Conservation (phyloP, 306 rosid species). For the Inga leiocalycina region DNA sequence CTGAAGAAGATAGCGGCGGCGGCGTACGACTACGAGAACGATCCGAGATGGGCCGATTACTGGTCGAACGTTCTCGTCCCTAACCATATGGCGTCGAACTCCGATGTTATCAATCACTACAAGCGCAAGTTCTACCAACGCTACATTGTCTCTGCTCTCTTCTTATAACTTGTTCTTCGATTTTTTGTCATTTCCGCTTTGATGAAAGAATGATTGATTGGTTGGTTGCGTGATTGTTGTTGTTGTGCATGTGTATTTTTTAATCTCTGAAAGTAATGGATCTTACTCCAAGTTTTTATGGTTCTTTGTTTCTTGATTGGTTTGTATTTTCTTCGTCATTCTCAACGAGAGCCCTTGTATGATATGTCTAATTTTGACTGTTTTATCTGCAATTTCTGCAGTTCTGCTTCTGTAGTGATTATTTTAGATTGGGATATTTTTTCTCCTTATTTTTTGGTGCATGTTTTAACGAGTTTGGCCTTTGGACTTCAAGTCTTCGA, state of each 20-base stretch:
- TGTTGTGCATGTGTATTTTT: not conserved
- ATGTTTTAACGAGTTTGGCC: not conserved
- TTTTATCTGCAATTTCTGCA: not conserved
- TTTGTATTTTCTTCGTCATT: not conserved
- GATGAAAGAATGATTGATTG: not conserved
- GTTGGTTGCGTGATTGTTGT: not conserved
- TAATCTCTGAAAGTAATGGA: not conserved
- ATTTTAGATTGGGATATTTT: not conserved
- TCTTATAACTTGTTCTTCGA: not conserved
- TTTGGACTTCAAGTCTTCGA: not conserved
- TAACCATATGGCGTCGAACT: conserved; percentile 63
- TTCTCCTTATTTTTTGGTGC: not conserved
- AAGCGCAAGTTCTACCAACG: conserved; percentile 96
- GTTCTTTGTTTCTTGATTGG: not conserved
- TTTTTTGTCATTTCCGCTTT: not conserved
- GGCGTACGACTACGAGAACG: conserved; percentile 86
- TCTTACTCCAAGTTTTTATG: not conserved
- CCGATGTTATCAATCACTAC: conserved; percentile 75
- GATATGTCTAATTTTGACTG: not conserved
- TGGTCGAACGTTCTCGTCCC: conserved; percentile 94
- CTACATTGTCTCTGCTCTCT: conserved; percentile 53
- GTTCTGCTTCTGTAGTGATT: not conserved
- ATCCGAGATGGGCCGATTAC: conserved; percentile 83
- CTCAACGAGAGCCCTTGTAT: not conserved
- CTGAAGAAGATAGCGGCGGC: conserved; percentile 78